These are phyloP conservation scores for Monilinia fructigena DNA, from an alignment of 2,329 filamentous ascomycete genomes.

Conservation along the genomic window DNA sequence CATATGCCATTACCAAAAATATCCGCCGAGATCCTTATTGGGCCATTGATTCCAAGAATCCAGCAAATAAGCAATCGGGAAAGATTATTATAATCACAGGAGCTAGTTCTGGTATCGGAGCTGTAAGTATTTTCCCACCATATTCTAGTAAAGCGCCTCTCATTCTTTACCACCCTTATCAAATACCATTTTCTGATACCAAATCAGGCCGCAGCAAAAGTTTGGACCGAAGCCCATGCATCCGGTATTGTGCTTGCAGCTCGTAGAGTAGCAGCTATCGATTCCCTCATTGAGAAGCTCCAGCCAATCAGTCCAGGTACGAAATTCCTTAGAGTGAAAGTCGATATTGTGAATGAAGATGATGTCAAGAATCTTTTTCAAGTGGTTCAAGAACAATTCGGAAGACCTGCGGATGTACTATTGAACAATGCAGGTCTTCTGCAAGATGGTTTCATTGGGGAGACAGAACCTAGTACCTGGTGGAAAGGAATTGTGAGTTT, in stretches of 20 bases:
- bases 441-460: conserved; percentile 31
- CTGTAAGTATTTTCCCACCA: conserved; percentile 26
- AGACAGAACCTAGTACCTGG: not conserved
- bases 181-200: not conserved
- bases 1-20: conserved; percentile 33
- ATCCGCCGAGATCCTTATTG: conserved; percentile 35
- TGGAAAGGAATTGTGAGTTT: conserved; percentile 12
- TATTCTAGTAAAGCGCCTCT: too few species aligned
- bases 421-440: conserved; percentile 47
- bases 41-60: conserved; percentile 32
- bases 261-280: conserved; percentile 29
- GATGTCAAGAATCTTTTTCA: conserved; percentile 30
- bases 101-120: conserved; percentile 38
- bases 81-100: conserved; percentile 37
- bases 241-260: conserved; percentile 39
- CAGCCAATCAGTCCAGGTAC: conserved; percentile 24
- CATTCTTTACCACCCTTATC: not conserved
- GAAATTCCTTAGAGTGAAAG: conserved; percentile 26
- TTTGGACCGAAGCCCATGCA: conserved; percentile 37
- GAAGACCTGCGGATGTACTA: conserved; percentile 41
- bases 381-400: conserved; percentile 28
- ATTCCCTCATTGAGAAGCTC: conserved; percentile 24
- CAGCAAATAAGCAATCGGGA: conserved; percentile 29
- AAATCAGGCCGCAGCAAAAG: conserved; percentile 32
- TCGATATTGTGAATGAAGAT: conserved; percentile 27